Evolutionary conservation across 1,139 yeast genomes (phyloP), one percentile per base, ranked within the genome.

Genomic region (Debaryomyces nepalensis): DNA sequence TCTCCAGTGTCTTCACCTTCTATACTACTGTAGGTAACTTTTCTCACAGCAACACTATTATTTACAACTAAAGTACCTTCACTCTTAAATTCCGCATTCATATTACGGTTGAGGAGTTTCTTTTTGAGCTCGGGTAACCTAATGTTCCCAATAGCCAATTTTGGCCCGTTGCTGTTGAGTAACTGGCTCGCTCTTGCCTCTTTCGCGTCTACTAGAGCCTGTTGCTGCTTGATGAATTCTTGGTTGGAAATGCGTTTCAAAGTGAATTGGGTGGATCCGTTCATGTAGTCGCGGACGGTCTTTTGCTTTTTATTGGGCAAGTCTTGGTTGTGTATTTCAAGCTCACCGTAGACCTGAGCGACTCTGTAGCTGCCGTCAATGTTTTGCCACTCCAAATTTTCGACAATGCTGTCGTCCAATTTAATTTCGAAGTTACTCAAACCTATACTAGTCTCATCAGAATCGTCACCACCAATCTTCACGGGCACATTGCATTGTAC

Each of bases 61-160:
- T 91, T 91, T 29, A 95, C 87, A 6, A 91, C 96, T 40, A 93
- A 68, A 0, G 91, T 83, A 59, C 98, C 99, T 59, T 90, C 97
- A 43, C 97, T 95, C 58, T 87, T 82, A 60, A 93, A 89, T 56
- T 91, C 97, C 0, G 96, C 97, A 43, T 73, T 72, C 53, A 86
- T 79, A 42, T 88, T 86, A 40, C 68, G 65, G 14, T 73, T 70
- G 21, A 76, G 64, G 37, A 91, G 69, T 45, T 76, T 77, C 54
- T 81, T 81, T 54, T 87, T 84, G 44, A 93, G 70, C 52, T 90
- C 96, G 0, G 96, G 88, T 26, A 93, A 70, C 48, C 87, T 76
- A 40, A 95, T 82, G 57, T 91, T 97, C 37, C 99, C 99, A 48
- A 93, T 88, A 21, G 95, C 86, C 32, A 90, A 66, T 50, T 73